Base-by-base conservation (phyloP, 1,139 yeast genomes). In the Debaryomyces udenii region DNA sequence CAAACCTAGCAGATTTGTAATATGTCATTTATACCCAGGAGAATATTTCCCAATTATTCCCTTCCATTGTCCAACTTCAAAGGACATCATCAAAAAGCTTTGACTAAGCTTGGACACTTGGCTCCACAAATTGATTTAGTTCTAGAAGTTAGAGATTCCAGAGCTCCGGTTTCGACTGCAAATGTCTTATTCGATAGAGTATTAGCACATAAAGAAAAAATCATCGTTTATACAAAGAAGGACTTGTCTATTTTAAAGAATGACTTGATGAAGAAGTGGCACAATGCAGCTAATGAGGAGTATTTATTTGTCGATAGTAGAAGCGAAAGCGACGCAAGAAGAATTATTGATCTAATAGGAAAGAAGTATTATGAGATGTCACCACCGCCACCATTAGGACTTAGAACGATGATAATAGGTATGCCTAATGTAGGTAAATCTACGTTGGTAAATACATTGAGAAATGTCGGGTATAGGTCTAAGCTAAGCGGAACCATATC, bases 361-460 rank as follows among this genome's bases (percentile, higher is more conserved):
- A 64, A 70, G 42, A 66, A 68, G 41, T 74, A 76, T 49, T 48
- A 61, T 22, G 48, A 55, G 3, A 70, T 81, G 74, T 62, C 59
- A 5, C 81, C 91, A 0, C 81, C 84, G 1, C 93, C 95, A 0
- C 97, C 97, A 0, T 64, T 90, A 41, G 98, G 99, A 0, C 66
- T 86, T 37, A 66, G 91, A 27, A 61, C 86, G 39, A 71, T 91
- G 70, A 80, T 93, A 37, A 82, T 86, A 9, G 99, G 99, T 0
- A 87, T 93, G 95, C 99, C 99, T 1, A 93, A 93, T 59, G 96
- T 90, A n/a, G 99, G 99, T 1, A 93, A 93, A 61, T 87, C 96
- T n/a, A 86, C 96, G 0, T 64, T 93, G 42, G 84, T 91, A 9
- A 93, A 93, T 57, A 74, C 85, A 0, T 65, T 93, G 39, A 66